A percentile compares a stretch with the other conserved stretches of the same genome.
Evolutionary conservation across 768 basidiomycete species (phyloP).

Genomic region (Russula sp.): DNA sequence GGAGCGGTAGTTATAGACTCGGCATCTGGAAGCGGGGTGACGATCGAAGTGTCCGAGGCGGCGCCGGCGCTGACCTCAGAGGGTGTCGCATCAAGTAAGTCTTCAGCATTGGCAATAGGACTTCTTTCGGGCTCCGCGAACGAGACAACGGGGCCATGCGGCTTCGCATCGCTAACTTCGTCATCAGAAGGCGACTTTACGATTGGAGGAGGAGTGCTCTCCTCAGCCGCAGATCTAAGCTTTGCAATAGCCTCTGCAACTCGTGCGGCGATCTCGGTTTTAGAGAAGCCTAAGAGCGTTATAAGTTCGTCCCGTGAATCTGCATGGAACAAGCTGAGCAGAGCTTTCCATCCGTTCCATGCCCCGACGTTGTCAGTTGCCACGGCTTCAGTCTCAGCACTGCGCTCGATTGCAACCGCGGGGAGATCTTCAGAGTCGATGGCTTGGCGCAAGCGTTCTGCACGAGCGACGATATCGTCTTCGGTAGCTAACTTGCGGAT

Average conservation of each 20-base stretch:
- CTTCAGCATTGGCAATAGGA: constrained; percentile 42
- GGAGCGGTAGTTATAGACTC: constrained; percentile 85
- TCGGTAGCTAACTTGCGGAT: constrained; percentile 78
- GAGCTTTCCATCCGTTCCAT: constrained; percentile 91
- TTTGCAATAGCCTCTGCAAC: constrained; percentile 81
- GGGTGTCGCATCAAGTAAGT: constrained; percentile 57
- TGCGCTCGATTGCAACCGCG: constrained; percentile 59
- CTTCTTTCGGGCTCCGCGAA: constrained; percentile 73
- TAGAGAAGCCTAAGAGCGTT: constrained; percentile 87
- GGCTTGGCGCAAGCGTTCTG: constrained; percentile 60
- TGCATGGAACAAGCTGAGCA: constrained; percentile 84
- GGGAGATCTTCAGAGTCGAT: constrained; percentile 56
- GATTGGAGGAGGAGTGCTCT: constrained; percentile 31
- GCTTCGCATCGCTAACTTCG: constrained; percentile 43
- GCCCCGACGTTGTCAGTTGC: constrained; percentile 46
- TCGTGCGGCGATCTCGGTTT: constrained; percentile 72
- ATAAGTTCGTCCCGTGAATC: constrained; percentile 90
- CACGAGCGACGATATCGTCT: constrained; percentile 67
- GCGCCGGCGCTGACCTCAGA: constrained; percentile 70
- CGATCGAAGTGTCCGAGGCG: constrained; percentile 58
- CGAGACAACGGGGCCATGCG: constrained; percentile 76
- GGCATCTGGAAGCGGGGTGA: constrained; percentile 55
- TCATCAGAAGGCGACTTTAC: constrained; percentile 34
- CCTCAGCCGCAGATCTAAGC: constrained; percentile 50
- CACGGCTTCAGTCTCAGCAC: constrained; percentile 32